Conservation (phyloP, 2,329 filamentous ascomycete genomes). For the Xylaria arbuscula region DNA sequence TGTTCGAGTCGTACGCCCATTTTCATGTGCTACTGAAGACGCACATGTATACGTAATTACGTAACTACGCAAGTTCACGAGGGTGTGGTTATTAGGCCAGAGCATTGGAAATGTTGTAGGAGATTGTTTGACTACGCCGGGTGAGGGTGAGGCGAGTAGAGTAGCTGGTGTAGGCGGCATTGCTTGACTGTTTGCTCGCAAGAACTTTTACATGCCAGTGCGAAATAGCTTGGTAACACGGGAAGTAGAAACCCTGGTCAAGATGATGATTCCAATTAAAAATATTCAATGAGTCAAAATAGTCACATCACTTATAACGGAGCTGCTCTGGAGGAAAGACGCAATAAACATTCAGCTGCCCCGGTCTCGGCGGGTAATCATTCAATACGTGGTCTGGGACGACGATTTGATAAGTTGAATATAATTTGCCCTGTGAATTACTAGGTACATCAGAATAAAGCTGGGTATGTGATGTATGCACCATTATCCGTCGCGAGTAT, state of each 20-base stretch:
- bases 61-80: not conserved
- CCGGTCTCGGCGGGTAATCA: no score
- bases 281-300: no score
- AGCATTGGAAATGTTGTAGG: not conserved
- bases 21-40: no score
- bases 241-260: not conserved
- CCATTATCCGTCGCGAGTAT: not conserved
- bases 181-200: not conserved
- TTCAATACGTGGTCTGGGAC: not conserved
- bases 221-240: not conserved
- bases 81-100: not conserved
- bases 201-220: not conserved
- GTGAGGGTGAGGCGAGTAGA: not conserved
- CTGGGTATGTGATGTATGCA: not conserved
- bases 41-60: no score
- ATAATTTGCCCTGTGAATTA: not conserved
- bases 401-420: not conserved
- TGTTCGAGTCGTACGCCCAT: no score
- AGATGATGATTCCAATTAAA: no score
- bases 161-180: not conserved
- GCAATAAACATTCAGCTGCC: no score
- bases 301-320: no score
- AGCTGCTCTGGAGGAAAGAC: no score
- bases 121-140: not conserved
- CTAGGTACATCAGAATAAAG: not conserved